Base-by-base conservation (phyloP, 495 filamentous ascomycete genomes). In the Parachaetomium inaequale region DNA sequence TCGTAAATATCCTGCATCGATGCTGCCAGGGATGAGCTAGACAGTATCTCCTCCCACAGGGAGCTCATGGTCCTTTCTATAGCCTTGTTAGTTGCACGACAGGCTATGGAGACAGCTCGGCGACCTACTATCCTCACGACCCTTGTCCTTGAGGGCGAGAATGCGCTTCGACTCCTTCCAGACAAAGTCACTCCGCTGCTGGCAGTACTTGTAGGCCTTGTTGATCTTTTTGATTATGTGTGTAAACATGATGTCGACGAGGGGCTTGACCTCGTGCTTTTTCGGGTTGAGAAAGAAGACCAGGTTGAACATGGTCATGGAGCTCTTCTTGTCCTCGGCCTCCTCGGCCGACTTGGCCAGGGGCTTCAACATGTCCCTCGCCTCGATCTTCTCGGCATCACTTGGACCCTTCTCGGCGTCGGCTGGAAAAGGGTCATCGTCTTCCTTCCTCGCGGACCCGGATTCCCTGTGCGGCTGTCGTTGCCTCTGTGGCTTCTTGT, bases 261-360 rank as follows among this genome's bases (percentile, higher is more conserved):
- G 80, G 53, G 86, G 77, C 50, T 88, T 87, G 66, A 87, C 87
- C 72, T 95, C 90, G 45, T 90, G 75, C 52, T 87, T 81, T 40
- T 89, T 88, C 3, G 90, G 88, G 68, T 90, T 87, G 52, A 96
- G 75, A 36, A 96, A 89, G 75, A 97, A 98, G 15, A 96, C 91
- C 36, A 97, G 84, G 75, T 98, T 92, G 72, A 98, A 98, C 92
- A 97, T 96, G 25, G 85, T 92, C 89, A 98, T 93, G 46, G 75
- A 77, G 51, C 74, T 77, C 65, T 74, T 79, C 68, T 81, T 81
- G 66, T 87, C 84, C 62, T 85, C 78, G 28, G 71, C 70, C 56
- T 84, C 82, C 7, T 80, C 70, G 42, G 66, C 63, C 2, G 71
- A 66, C 61, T 78, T 80, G 43, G 62, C 57, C 21, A 67, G 59